Evolutionary conservation across 805 yeast species (phyloP).

Genomic region (Wickerhamomyces pijperi): DNA sequence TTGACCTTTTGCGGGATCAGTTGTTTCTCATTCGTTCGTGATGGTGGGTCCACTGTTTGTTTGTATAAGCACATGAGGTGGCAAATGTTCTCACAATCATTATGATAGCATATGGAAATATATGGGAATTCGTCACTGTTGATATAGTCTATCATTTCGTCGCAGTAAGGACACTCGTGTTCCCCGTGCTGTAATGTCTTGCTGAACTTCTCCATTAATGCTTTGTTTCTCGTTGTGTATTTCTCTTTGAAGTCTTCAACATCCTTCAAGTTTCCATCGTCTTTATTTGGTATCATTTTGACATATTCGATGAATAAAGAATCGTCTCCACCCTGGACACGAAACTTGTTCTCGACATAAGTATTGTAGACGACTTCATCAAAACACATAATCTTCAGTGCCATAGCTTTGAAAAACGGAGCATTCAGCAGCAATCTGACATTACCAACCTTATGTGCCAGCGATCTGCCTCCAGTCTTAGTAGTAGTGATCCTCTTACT

Average conservation of each 20-base stretch:
- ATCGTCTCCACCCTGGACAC: conserved; percentile 4
- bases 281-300: conserved; percentile 3
- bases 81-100: conserved; percentile 20
- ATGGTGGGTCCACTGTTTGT: too few relatives aligned
- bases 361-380: conserved; percentile 15
- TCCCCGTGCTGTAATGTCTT: conserved; percentile 15
- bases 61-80: conserved; percentile 32
- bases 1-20: conserved; percentile 19
- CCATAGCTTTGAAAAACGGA: conserved; percentile 32
- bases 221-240: conserved; percentile 7
- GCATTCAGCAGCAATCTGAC: conserved; percentile 31
- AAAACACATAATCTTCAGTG: conserved; percentile 37
- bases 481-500: conserved; percentile 26
- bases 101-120: conserved; percentile 23
- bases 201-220: conserved; percentile 7
- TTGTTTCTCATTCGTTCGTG: too few relatives aligned
- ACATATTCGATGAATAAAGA: conserved; percentile 2
- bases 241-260: conserved; percentile 18
- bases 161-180: conserved; percentile 23
- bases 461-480: conserved; percentile 26
- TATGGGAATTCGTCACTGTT: conserved; percentile 22
- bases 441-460: conserved; percentile 38
- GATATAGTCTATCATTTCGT: conserved; percentile 22
- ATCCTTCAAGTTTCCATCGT: conserved; percentile 14
- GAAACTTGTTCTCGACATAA: conserved; percentile 15